Evolutionary conservation across 1,284 basidiomycete genomes (phyloP).

Genomic region (Cutaneotrichosporon curvatum): DNA sequence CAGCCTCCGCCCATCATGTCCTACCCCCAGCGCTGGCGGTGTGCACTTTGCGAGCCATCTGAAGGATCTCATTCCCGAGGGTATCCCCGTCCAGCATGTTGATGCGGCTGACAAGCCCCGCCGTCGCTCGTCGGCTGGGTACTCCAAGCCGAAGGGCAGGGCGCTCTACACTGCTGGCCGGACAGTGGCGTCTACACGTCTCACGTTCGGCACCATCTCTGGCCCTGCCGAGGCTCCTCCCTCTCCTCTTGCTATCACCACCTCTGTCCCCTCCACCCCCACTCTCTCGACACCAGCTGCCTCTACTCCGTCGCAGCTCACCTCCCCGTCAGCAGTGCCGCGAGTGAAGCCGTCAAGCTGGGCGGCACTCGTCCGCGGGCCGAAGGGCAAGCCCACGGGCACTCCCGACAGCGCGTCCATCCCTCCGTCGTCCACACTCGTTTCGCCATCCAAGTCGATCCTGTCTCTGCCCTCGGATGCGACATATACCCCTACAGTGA

Average conservation of each 20-base stretch:
- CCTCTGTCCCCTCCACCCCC: background rate
- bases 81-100: slow-evolving; percentile 12
- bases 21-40: slow-evolving; percentile 8
- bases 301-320: background rate
- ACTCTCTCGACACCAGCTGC: background rate
- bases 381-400: slow-evolving; percentile 5
- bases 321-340: background rate
- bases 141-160: slow-evolving; percentile 15
- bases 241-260: no score
- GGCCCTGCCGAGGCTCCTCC: background rate
- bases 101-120: slow-evolving; percentile 4
- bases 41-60: slow-evolving; percentile 20
- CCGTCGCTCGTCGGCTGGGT: slow-evolving; percentile 12
- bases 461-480: slow-evolving; percentile 18
- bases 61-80: slow-evolving; percentile 8
- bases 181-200: background rate
- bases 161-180: slow-evolving; percentile 18
- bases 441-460: slow-evolving; percentile 23
- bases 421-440: slow-evolving; percentile 22
- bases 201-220: slow-evolving; percentile 10
- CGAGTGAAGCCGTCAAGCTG: slow-evolving; percentile 54
- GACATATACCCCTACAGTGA: no score
- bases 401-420: slow-evolving; percentile 17
- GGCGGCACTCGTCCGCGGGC: slow-evolving; percentile 59
- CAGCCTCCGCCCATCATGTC: slow-evolving; percentile 13